A percentile compares a stretch with the other conserved stretches of the same genome.
These are phyloP conservation scores for Dicorynia guianensis DNA, from an alignment of 306 rosid species.

Conservation along the genomic window DNA sequence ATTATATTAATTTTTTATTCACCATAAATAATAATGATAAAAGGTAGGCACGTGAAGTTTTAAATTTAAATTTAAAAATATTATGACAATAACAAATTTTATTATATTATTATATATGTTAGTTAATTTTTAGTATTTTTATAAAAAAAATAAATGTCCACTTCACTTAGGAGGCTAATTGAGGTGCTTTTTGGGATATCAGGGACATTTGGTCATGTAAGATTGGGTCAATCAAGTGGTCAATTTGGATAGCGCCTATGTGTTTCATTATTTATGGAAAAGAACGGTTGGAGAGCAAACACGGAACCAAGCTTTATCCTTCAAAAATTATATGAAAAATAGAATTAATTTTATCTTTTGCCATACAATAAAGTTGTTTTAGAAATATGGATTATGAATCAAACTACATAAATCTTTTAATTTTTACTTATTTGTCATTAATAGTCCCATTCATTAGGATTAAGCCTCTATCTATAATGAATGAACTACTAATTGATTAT, in stretches of 20 bases:
- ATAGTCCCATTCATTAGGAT: too few species aligned
- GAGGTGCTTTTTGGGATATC: too few species aligned
- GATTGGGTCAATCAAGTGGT: slow-evolving; percentile 1
- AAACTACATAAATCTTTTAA: too few species aligned
- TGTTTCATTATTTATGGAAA: slow-evolving; percentile 41
- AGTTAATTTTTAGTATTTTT: not conserved
- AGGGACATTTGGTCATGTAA: slow-evolving; percentile 21
- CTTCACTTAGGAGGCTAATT: too few species aligned
- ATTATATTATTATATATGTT: too few species aligned
- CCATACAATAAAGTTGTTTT: not conserved
- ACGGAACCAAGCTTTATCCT: slow-evolving; percentile 36
- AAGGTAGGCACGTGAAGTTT: too few species aligned
- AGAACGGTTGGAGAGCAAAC: slow-evolving; percentile 38
- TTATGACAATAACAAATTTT: too few species aligned
- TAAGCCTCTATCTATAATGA: too few species aligned
- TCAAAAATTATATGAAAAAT: slow-evolving; percentile 8
- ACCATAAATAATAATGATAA: not conserved
- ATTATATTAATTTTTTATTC: not conserved
- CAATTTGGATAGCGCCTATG: slow-evolving; percentile 20
- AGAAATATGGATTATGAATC: too few species aligned
- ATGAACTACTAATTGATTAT: too few species aligned
- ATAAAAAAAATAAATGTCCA: not conserved
- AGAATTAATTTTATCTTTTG: slow-evolving; percentile 4
- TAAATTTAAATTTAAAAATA: too few species aligned
- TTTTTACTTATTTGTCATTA: too few species aligned